A percentile compares a stretch with the other conserved stretches of the same genome.
Evolutionary conservation across 208 protist species (phyloP).

Genomic region (Crithidia fasciculata): DNA sequence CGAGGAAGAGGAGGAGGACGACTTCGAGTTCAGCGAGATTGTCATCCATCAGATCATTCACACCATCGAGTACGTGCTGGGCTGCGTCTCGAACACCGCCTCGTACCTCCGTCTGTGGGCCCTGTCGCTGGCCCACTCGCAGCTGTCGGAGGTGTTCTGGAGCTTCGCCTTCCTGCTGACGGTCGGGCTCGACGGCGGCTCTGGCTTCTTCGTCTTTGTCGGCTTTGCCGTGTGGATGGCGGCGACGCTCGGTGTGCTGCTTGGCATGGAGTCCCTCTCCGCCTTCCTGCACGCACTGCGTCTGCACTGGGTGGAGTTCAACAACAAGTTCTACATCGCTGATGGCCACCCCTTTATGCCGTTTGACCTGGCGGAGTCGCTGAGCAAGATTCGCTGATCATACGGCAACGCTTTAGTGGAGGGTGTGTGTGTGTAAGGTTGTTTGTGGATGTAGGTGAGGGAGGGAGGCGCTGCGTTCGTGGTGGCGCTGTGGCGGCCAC

Average conservation of each 20-base stretch:
- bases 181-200: constrained; percentile 51
- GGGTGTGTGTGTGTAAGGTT: too few species aligned
- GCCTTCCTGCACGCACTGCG: constrained; percentile 99
- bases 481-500: too few species aligned
- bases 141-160: constrained; percentile 95
- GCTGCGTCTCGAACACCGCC: constrained; percentile 99
- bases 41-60: constrained; percentile 99
- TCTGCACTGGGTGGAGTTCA: constrained; percentile 97
- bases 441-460: too few species aligned
- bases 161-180: constrained; percentile 68
- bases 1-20: constrained; percentile 36
- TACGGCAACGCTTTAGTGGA: too few species aligned
- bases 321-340: constrained; percentile 97
- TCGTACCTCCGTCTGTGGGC: constrained; percentile 99
- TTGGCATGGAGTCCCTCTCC: constrained; percentile 99
- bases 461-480: too few species aligned
- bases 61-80: constrained; percentile 99
- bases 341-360: constrained; percentile 92
- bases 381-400: constrained; percentile 40
- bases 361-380: constrained; percentile 84
- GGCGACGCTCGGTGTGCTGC: constrained; percentile 96
- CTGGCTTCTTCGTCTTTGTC: constrained; percentile 73
- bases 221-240: constrained; percentile 92
- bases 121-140: constrained; percentile 98
- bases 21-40: constrained; percentile 87